Evolutionary conservation across 2,329 filamentous ascomycete genomes (phyloP).

Genomic region (Aureobasidium zeae): DNA sequence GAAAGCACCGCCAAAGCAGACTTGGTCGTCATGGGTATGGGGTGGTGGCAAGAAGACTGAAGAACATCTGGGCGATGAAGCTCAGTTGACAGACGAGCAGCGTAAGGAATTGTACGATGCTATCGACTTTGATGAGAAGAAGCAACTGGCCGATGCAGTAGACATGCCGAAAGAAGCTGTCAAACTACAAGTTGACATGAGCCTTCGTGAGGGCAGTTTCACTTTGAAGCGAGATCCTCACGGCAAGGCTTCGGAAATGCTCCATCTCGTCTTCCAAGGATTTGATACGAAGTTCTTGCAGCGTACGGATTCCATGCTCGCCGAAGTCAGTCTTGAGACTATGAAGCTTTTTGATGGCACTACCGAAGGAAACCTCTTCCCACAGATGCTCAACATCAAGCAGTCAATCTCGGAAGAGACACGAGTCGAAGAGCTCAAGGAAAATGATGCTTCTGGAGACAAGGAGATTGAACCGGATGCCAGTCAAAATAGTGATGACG

Average conservation of each 20-base stretch:
- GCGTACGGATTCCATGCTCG: slow-evolving; percentile 80
- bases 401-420: slow-evolving; percentile 50
- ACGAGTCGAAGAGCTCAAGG: slow-evolving; percentile 40
- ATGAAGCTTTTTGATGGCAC: slow-evolving; percentile 94
- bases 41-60: slow-evolving; percentile 60
- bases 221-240: slow-evolving; percentile 81
- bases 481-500: slow-evolving; percentile 34
- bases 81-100: slow-evolving; percentile 88
- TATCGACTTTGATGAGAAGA: slow-evolving; percentile 98
- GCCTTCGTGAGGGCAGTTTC: slow-evolving; percentile 91
- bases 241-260: slow-evolving; percentile 65
- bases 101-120: slow-evolving; percentile 93
- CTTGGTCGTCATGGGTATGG: slow-evolving; percentile 91
- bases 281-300: slow-evolving; percentile 87
- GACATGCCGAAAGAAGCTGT: slow-evolving; percentile 85
- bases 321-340: slow-evolving; percentile 82
- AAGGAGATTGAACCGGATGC: slow-evolving; percentile 32
- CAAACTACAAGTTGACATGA: slow-evolving; percentile 86
- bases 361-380: slow-evolving; percentile 80
- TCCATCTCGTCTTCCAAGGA: slow-evolving; percentile 87
- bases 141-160: slow-evolving; percentile 74
- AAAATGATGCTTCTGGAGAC: slow-evolving; percentile 35
- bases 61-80: slow-evolving; percentile 61
- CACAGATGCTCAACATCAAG: slow-evolving; percentile 93
- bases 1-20: slow-evolving; percentile 62